A percentile compares a stretch with the other conserved stretches of the same genome.
Evolutionary conservation across 2,329 filamentous ascomycete genomes (phyloP).

Genomic region (Botrytis byssoidea): DNA sequence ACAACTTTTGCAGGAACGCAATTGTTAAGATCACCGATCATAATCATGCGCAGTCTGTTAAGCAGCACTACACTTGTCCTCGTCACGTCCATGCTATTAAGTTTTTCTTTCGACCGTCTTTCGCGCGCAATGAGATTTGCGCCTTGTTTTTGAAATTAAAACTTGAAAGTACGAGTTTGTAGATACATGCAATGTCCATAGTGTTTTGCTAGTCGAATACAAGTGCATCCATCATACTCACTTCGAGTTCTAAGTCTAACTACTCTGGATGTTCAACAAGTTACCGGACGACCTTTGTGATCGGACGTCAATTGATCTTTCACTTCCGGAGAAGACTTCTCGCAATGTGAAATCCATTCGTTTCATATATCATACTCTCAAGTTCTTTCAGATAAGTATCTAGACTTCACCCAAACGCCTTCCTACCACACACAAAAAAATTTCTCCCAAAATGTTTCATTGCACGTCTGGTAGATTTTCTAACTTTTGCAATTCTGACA

Average conservation of each 20-base stretch:
- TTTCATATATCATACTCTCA: not conserved
- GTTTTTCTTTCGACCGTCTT: not conserved
- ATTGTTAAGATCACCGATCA: not conserved
- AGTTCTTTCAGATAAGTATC: not conserved
- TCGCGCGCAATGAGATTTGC: not conserved
- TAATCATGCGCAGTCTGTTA: not conserved
- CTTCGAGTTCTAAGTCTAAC: not conserved
- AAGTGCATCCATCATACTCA: not conserved
- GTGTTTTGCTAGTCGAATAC: not conserved
- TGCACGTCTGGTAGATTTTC: not conserved
- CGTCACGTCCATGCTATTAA: not conserved
- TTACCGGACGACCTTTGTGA: not conserved
- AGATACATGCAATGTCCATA: not conserved
- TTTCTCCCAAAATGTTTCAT: not conserved
- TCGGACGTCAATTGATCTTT: not conserved
- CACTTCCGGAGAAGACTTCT: not conserved
- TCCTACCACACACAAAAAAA: too few relatives aligned
- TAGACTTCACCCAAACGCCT: not conserved
- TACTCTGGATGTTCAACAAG: not conserved
- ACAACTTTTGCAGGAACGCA: not conserved
- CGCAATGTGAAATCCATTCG: not conserved
- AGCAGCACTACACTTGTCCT: too few relatives aligned
- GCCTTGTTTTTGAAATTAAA: not conserved
- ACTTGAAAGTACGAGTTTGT: not conserved
- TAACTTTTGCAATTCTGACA: not conserved